Percentiles rank a stretch among this genome's conserved stretches.
Conservation (phyloP, 179 eudicot genomes). For the Drosera spatulata region DNA sequence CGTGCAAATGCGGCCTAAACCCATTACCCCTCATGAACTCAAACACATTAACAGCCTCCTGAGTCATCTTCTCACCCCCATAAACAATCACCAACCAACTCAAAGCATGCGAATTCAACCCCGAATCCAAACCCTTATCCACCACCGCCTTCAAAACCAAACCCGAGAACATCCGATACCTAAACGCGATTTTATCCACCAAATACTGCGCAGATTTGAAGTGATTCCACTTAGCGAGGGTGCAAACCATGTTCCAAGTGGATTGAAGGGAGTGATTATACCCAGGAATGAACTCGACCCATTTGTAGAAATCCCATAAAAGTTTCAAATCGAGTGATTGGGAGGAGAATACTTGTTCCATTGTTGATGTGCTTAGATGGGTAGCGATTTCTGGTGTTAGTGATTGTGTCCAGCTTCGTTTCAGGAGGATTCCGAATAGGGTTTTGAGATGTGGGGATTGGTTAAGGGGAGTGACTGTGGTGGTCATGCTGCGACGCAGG, state of each 20-base stretch:
- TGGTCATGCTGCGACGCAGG: too few relatives aligned
- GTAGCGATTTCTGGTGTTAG: slow-evolving; percentile 46
- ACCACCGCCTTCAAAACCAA: slow-evolving; percentile 57
- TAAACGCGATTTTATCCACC: slow-evolving; percentile 57
- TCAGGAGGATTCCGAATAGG: slow-evolving; percentile 35
- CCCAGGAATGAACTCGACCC: slow-evolving; percentile 54
- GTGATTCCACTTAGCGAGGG: slow-evolving; percentile 41
- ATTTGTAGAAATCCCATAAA: slow-evolving; percentile 70
- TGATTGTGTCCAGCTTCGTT: slow-evolving; percentile 49
- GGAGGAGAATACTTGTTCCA: slow-evolving; percentile 29
- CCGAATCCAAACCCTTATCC: slow-evolving; percentile 18
- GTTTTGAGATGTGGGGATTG: slow-evolving; percentile 21
- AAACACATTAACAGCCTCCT: slow-evolving; percentile 73
- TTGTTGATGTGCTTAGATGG: slow-evolving; percentile 34
- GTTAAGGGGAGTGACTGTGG: too few relatives aligned
- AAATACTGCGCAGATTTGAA: slow-evolving; percentile 53
- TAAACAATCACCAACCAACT: slow-evolving; percentile 88
- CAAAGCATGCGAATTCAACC: slow-evolving; percentile 59
- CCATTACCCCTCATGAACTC: slow-evolving; percentile 63
- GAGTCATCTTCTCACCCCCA: slow-evolving; percentile 52
- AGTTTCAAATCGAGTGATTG: slow-evolving; percentile 21
- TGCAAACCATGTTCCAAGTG: slow-evolving; percentile 61
- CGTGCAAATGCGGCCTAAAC: slow-evolving; percentile 59
- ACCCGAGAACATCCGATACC: slow-evolving; percentile 51
- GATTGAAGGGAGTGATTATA: slow-evolving; percentile 65